These are phyloP conservation scores for Amaranthus hypochondriacus DNA, from an alignment of 148 eudicot genomes.

Conservation along the genomic window DNA sequence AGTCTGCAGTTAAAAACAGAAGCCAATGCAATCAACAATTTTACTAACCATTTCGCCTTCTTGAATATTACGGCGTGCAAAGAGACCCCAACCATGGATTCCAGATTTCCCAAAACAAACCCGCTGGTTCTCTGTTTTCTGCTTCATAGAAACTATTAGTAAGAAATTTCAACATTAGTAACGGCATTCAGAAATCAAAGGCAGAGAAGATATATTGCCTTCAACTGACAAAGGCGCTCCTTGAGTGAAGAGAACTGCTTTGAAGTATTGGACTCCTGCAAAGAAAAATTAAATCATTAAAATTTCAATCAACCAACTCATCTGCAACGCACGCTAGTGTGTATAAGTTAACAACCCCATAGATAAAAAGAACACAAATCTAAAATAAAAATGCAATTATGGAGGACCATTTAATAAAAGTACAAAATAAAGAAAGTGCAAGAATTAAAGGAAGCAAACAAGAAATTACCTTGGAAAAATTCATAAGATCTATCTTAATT, in stretches of 20 bases:
- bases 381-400: background rate
- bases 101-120: conserved; percentile 92
- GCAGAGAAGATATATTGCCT: conserved; percentile 39
- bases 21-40: background rate
- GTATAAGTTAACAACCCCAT: background rate
- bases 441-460: background rate
- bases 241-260: conserved; percentile 50
- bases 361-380: background rate
- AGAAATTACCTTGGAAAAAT: conserved; percentile 42
- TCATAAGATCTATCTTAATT: conserved; percentile 55
- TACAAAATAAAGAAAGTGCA: background rate
- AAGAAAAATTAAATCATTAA: conserved; percentile 5
- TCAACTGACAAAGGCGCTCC: conserved; percentile 67
- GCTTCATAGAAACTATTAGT: conserved; percentile 22
- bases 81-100: conserved; percentile 99
- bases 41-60: conserved; percentile 89
- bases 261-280: conserved; percentile 44
- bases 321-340: background rate
- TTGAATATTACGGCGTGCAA: conserved; percentile 77
- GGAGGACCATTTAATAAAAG: background rate
- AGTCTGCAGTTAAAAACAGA: background rate
- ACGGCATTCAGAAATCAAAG: background rate
- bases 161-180: background rate
- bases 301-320: conserved; percentile 11
- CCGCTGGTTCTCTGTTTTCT: conserved; percentile 62